A percentile compares a stretch with the other conserved stretches of the same genome.
Evolutionary conservation across 1,284 basidiomycete species (phyloP).

Genomic region (Wolfiporia cocos): DNA sequence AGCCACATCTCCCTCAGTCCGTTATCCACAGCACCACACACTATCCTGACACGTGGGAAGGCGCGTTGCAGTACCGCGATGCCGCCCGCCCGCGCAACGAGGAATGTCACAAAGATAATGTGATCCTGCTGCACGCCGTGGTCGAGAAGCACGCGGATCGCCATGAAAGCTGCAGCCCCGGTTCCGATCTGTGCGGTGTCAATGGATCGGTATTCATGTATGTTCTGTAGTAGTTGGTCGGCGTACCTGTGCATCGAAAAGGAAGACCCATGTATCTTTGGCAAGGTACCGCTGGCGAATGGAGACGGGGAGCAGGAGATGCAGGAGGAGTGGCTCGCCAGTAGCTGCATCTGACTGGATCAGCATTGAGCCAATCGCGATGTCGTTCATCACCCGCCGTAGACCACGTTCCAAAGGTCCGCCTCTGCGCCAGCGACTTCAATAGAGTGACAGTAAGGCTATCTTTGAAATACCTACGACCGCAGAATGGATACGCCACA

Average conservation of each 20-base stretch:
- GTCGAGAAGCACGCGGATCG: constrained; percentile 90
- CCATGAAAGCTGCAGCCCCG: constrained; percentile 94
- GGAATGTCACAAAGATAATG: constrained; percentile 84
- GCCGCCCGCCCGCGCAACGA: constrained; percentile 81
- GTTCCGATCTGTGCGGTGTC: constrained; percentile 72
- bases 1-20: constrained; percentile 69
- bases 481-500: constrained; percentile 84
- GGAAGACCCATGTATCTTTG: constrained; percentile 72
- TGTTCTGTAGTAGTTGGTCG: background rate
- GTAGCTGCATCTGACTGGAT: constrained; percentile 85
- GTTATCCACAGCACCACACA: constrained; percentile 80
- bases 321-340: constrained; percentile 86
- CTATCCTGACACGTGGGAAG: constrained; percentile 78
- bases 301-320: constrained; percentile 71
- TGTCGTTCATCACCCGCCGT: constrained; percentile 81
- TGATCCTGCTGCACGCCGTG: constrained; percentile 86
- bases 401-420: constrained; percentile 91
- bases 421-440: constrained; percentile 42
- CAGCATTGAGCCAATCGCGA: constrained; percentile 83
- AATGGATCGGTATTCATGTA: background rate
- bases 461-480: constrained; percentile 44
- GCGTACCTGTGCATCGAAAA: constrained; percentile 85
- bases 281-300: constrained; percentile 65
- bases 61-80: constrained; percentile 72
- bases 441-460: constrained; percentile 8